Conservation (phyloP, 2,329 filamentous ascomycete genomes). For the Calonectria pteridis region DNA sequence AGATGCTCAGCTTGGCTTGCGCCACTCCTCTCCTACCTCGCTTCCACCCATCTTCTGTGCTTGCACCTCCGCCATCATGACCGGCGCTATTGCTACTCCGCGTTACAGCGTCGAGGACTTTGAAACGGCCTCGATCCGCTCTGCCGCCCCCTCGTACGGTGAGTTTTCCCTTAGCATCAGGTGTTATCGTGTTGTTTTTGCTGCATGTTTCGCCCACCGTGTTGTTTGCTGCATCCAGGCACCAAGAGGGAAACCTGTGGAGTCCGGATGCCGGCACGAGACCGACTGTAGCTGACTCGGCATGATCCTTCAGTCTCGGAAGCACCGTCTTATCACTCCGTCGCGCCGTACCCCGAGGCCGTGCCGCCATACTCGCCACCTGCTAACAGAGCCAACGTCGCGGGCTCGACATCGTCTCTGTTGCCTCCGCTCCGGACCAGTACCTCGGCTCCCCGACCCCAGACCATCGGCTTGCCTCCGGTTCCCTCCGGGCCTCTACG, state of each 20-base stretch:
- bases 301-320: conserved; percentile 65
- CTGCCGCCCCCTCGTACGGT: conserved; percentile 77
- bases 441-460: conserved; percentile 46
- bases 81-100: conserved; percentile 46
- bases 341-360: conserved; percentile 59
- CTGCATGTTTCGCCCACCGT: conserved; percentile 6
- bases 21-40: conserved; percentile 34
- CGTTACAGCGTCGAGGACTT: conserved; percentile 67
- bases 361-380: conserved; percentile 65
- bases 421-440: conserved; percentile 37
- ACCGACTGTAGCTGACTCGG: conserved; percentile 34
- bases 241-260: conserved; percentile 7
- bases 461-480: conserved; percentile 63
- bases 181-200: background rate
- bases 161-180: conserved; percentile 45
- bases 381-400: conserved; percentile 28
- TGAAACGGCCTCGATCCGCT: conserved; percentile 76
- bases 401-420: conserved; percentile 32
- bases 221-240: conserved; percentile 18
- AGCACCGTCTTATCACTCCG: conserved; percentile 73
- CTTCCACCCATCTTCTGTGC: conserved; percentile 30
- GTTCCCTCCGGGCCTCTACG: conserved; percentile 57
- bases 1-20: conserved; percentile 41
- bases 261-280: conserved; percentile 31
- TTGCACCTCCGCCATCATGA: conserved; percentile 45